phyloP scores from a whole-genome alignment of 345 rosid genomes.

The Theobroma cacao region DNA sequence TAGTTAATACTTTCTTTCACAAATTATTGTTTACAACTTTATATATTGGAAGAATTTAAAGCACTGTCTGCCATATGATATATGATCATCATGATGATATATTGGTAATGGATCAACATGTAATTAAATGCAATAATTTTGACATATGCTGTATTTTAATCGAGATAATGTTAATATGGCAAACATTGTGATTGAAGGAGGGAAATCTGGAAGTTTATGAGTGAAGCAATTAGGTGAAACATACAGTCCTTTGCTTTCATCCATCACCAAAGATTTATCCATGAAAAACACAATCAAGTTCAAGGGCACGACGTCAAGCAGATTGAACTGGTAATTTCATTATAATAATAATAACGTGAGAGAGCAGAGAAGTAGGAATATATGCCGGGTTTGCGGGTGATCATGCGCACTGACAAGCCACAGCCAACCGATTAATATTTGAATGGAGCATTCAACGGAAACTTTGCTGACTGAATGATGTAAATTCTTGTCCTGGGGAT shows the following conservation, averaged over 20 bases:
- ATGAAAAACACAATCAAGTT: background rate
- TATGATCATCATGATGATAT: background rate
- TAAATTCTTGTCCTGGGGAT: background rate
- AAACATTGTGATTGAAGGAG: background rate
- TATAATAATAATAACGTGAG: background rate
- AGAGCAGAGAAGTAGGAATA: background rate
- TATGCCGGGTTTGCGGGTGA: background rate
- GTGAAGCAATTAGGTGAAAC: background rate
- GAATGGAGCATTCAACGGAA: background rate
- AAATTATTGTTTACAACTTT: background rate
- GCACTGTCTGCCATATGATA: background rate
- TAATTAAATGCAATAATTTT: background rate
- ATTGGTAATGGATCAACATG: background rate
- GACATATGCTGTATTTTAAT: background rate
- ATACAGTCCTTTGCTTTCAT: background rate
- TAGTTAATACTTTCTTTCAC: background rate
- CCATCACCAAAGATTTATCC: background rate
- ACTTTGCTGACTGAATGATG: background rate
- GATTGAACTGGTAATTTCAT: background rate
- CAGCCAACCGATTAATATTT: background rate
- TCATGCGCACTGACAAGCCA: conserved; percentile 5
- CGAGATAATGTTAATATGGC: background rate
- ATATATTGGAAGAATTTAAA: background rate
- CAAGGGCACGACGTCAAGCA: background rate
- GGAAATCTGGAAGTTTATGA: background rate